Conservation (phyloP, 2,329 filamentous ascomycete genomes). For the Aspergillus pseudoterreus region DNA sequence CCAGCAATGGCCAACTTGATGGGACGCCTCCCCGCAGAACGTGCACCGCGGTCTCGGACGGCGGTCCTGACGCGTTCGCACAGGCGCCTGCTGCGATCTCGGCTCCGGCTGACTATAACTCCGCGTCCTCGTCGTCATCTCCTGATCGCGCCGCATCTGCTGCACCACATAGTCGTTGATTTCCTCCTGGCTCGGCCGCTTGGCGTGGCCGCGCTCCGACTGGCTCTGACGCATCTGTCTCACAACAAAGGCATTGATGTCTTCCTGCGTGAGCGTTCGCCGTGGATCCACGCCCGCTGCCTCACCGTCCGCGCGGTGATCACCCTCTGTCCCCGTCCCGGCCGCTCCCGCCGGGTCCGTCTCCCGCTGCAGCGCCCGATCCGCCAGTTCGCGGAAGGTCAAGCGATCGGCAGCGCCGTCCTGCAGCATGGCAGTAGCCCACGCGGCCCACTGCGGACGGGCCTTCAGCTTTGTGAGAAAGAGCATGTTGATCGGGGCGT, state of each 20-base stretch:
- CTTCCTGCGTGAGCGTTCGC: slow-evolving; percentile 16
- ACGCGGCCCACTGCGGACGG: slow-evolving; percentile 22
- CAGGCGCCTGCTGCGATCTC: background rate
- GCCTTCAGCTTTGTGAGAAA: slow-evolving; percentile 24
- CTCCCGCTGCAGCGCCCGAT: slow-evolving; percentile 20
- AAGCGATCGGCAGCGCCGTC: slow-evolving; percentile 17
- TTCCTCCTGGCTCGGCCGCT: slow-evolving; percentile 26
- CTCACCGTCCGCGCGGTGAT: slow-evolving; percentile 2
- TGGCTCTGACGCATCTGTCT: slow-evolving; percentile 20
- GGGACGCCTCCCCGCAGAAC: slow-evolving; percentile 21
- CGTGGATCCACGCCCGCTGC: background rate
- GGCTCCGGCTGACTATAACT: slow-evolving; percentile 21
- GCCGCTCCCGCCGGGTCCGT: background rate
- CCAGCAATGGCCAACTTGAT: slow-evolving; percentile 22
- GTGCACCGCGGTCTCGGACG: slow-evolving; percentile 11
- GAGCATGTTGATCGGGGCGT: slow-evolving; percentile 22
- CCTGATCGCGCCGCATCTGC: slow-evolving; percentile 24
- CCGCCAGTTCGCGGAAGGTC: slow-evolving; percentile 20
- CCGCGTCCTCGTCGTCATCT: slow-evolving; percentile 14
- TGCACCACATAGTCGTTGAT: slow-evolving; percentile 27
- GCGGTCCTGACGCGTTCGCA: slow-evolving; percentile 1
- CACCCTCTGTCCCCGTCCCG: background rate
- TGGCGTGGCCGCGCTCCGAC: slow-evolving; percentile 7
- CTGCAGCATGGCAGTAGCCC: slow-evolving; percentile 23
- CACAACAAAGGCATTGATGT: slow-evolving; percentile 26